Conservation (phyloP, 1,284 basidiomycete species). For the Leucoagaricus sp. region DNA sequence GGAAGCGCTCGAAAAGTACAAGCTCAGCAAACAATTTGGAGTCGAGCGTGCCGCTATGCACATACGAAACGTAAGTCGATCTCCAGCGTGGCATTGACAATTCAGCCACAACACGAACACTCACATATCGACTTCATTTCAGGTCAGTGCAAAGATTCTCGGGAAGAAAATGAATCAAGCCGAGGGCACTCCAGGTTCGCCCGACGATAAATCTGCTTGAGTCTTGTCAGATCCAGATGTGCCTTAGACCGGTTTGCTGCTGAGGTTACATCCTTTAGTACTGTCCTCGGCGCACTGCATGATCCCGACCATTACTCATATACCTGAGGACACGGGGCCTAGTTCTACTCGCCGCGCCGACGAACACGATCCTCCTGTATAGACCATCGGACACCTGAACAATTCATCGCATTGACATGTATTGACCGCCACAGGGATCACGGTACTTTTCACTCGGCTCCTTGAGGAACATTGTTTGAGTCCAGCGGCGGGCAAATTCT, state of each 20-base stretch:
- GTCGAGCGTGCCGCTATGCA: conserved; percentile 86
- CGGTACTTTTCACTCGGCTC: neutral
- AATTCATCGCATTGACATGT: neutral
- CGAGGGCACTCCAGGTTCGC: conserved; percentile 39
- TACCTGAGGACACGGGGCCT: too few species aligned
- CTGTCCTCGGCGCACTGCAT: neutral
- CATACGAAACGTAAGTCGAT: conserved; percentile 72
- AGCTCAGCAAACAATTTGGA: conserved; percentile 76
- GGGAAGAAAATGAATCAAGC: conserved; percentile 61
- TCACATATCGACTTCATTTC: neutral
- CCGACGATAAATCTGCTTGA: conserved; percentile 28
- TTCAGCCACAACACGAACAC: conserved; percentile 11
- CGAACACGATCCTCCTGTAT: neutral
- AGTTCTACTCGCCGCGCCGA: too few species aligned
- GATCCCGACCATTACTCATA: neutral
- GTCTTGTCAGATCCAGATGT: neutral
- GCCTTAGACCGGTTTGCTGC: neutral
- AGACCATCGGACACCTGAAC: neutral
- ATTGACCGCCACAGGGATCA: neutral
- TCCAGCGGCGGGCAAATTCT: too few species aligned
- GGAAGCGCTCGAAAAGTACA: conserved; percentile 80
- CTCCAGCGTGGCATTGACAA: neutral
- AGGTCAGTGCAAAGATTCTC: conserved; percentile 80
- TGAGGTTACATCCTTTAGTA: too few species aligned
- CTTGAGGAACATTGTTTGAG: neutral